Conservation (phyloP, 2,329 filamentous ascomycete species). For the Emmonsia crescens region DNA sequence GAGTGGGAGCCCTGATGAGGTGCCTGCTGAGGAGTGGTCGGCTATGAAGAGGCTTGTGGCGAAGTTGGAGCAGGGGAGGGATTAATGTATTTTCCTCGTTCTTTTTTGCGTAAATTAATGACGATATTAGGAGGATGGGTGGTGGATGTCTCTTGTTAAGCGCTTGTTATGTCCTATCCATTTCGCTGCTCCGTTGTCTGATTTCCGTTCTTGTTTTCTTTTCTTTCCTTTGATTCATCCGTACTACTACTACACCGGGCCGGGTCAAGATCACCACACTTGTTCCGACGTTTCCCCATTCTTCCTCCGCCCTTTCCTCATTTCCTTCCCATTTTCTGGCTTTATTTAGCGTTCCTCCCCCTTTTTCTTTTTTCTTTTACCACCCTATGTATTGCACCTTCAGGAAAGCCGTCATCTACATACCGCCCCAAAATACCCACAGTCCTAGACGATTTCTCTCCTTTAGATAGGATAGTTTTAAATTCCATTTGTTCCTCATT, state of each 20-base stretch:
- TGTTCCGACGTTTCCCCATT: not conserved
- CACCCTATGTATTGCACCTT: not conserved
- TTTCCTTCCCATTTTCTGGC: too few relatives aligned
- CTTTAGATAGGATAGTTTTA: not conserved
- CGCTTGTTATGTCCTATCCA: constrained; percentile 10
- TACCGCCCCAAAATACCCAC: not conserved
- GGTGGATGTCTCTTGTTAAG: not conserved
- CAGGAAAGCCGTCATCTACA: not conserved
- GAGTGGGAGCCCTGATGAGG: constrained; percentile 72
- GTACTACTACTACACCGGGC: too few relatives aligned
- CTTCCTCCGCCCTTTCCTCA: not conserved
- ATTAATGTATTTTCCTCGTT: constrained; percentile 13
- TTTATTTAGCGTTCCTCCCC: not conserved
- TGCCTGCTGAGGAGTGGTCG: constrained; percentile 83
- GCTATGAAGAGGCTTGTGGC: constrained; percentile 82
- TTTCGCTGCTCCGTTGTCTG: not conserved
- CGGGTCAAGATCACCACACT: not conserved
- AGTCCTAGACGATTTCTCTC: not conserved
- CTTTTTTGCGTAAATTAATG: not conserved
- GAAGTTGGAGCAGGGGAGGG: constrained; percentile 50
- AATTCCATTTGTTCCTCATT: not conserved
- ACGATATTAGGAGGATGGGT: not conserved
- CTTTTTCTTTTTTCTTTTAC: not conserved
- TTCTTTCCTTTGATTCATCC: not conserved
- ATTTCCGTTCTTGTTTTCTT: not conserved